Percentiles rank a stretch among this genome's conserved stretches.
These are phyloP conservation scores for Volvox carteri DNA, from an alignment of 163 green algal species.

Conservation along the genomic window DNA sequence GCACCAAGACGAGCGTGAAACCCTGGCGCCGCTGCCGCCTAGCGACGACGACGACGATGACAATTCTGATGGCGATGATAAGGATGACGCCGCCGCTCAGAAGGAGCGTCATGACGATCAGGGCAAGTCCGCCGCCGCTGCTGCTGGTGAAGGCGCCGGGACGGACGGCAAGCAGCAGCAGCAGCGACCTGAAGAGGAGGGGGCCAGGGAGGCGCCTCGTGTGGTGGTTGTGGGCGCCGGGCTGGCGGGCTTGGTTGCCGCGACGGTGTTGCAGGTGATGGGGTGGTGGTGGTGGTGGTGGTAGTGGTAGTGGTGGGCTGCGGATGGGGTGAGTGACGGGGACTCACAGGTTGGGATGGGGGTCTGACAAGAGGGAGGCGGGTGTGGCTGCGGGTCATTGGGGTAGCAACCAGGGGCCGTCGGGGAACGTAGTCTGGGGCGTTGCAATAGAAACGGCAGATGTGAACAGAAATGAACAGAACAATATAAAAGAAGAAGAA, in stretches of 20 bases:
- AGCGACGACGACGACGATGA: constrained; percentile 39
- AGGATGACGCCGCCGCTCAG: too few relatives aligned
- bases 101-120: neutral
- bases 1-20: neutral
- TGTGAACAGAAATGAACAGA: too few relatives aligned
- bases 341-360: too few relatives aligned
- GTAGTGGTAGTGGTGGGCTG: neutral
- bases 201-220: neutral
- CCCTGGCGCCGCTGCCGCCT: constrained; percentile 29
- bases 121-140: neutral
- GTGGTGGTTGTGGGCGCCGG: constrained; percentile 47
- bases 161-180: neutral
- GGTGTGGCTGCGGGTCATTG: too few relatives aligned
- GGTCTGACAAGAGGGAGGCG: too few relatives aligned
- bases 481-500: too few relatives aligned
- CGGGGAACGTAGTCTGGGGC: too few relatives aligned
- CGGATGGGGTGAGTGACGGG: neutral
- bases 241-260: constrained; percentile 30
- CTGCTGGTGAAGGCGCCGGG: neutral
- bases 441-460: too few relatives aligned
- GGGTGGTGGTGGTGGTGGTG: neutral
- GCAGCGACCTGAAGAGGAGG: neutral
- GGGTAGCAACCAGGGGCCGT: too few relatives aligned
- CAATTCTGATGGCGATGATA: too few relatives aligned
- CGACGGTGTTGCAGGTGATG: constrained; percentile 28